Conservation (phyloP, 2,329 filamentous ascomycete genomes). For the Fusarium fujikuroi region DNA sequence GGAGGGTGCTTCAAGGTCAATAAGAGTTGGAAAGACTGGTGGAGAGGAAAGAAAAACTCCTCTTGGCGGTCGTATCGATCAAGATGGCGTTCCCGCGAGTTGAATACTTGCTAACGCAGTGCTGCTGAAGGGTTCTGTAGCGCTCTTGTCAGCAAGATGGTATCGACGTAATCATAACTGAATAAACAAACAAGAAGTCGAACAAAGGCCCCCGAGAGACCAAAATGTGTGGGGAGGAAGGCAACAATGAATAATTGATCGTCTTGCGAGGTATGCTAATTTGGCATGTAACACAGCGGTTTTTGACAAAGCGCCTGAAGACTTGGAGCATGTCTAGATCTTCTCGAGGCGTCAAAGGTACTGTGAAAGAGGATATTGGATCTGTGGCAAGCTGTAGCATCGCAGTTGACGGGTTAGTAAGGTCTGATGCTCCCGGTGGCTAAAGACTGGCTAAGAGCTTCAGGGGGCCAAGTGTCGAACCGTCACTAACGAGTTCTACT, state of each 20-base stretch:
- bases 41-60: accelerated
- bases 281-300: not conserved
- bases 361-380: not conserved
- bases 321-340: not conserved
- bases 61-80: not conserved
- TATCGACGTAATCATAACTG: too few species aligned
- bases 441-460: too few species aligned
- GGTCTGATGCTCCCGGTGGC: not conserved
- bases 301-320: not conserved
- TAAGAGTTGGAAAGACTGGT: not conserved
- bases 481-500: not conserved
- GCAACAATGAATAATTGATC: accelerated
- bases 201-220: not conserved
- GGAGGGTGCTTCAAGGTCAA: not conserved
- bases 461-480: not conserved
- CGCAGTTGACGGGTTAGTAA: not conserved
- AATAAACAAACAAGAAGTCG: accelerated
- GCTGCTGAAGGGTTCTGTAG: not conserved
- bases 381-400: accelerated
- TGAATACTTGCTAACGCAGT: not conserved
- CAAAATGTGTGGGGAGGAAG: accelerated
- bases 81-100: not conserved
- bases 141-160: not conserved
- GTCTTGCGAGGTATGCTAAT: not conserved
- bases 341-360: accelerated